Conservation (phyloP, 225 moss, liverwort and hornwort genomes). For the Bryum argenteum region DNA sequence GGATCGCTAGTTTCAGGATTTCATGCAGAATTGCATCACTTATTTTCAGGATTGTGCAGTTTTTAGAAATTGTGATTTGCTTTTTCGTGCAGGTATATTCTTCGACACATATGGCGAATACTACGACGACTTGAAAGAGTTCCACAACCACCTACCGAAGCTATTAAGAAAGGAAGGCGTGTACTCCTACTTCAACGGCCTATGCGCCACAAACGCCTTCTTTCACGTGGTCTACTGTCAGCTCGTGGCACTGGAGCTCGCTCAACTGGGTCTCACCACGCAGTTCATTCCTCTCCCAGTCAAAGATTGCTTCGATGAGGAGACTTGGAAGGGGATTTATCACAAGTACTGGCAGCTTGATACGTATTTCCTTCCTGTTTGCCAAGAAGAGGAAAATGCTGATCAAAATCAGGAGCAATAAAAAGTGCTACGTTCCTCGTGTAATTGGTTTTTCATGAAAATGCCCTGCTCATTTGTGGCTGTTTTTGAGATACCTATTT, state of each 20-base stretch:
- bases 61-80: background rate
- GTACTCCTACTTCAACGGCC: conserved; percentile 97
- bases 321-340: conserved; percentile 82
- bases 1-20: too few relatives aligned
- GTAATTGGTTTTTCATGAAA: too few relatives aligned
- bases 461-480: too few relatives aligned
- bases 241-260: conserved; percentile 82
- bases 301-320: conserved; percentile 85
- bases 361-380: conserved; percentile 87
- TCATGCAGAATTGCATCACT: too few relatives aligned
- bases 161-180: conserved; percentile 72
- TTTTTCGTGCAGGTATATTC: conserved; percentile 75
- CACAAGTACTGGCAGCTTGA: conserved; percentile 96
- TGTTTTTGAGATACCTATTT: conserved; percentile 96
- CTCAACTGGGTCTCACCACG: conserved; percentile 69
- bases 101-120: conserved; percentile 97
- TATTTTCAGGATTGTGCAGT: background rate
- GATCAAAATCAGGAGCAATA: conserved; percentile 27
- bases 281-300: conserved; percentile 86
- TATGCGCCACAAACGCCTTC: conserved; percentile 96
- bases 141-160: conserved; percentile 75
- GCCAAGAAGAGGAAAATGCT: conserved; percentile 57
- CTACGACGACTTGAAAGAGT: conserved; percentile 86
- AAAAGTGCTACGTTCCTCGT: too few relatives aligned
- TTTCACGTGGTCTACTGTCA: conserved; percentile 97